Evolutionary conservation across 1,284 basidiomycete genomes (phyloP).

Genomic region (Malassezia equina): DNA sequence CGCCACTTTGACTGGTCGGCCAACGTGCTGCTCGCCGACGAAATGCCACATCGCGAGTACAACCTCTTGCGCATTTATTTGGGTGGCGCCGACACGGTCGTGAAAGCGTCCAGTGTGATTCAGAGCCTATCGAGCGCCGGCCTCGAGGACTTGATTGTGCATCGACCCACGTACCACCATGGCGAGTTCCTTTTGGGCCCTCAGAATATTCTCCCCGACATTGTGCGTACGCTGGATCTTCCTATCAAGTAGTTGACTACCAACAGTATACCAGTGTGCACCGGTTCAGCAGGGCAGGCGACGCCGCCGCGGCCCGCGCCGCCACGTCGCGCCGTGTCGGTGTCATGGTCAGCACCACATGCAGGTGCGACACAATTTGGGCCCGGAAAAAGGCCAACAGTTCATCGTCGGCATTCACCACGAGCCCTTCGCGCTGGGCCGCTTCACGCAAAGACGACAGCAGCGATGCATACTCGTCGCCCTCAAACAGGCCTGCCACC

Average conservation of each 20-base stretch:
- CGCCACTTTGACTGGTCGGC: slow-evolving; percentile 39
- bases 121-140: slow-evolving; percentile 2
- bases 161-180: slow-evolving; percentile 3
- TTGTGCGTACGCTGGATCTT: slow-evolving; percentile 3
- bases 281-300: slow-evolving; percentile 54
- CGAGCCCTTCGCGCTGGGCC: slow-evolving; percentile 88
- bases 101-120: slow-evolving; percentile 7
- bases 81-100: slow-evolving; percentile 12
- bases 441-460: slow-evolving; percentile 99
- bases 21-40: slow-evolving; percentile 39
- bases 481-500: slow-evolving; percentile 81
- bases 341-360: slow-evolving; percentile 79
- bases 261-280: slow-evolving; percentile 36
- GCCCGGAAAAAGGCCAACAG: slow-evolving; percentile 34
- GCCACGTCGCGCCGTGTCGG: slow-evolving; percentile 91
- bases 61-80: slow-evolving; percentile 9
- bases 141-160: no score
- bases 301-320: slow-evolving; percentile 78
- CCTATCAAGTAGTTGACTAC: slow-evolving; percentile 18
- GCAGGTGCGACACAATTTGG: slow-evolving; percentile 37
- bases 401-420: slow-evolving; percentile 87
- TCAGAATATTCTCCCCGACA: neutral
- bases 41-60: slow-evolving; percentile 8
- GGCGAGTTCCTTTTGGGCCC: slow-evolving; percentile 12
- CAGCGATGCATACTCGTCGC: slow-evolving; percentile 82